These are phyloP conservation scores for Cryptococcus deneoformans DNA, from an alignment of 1,284 basidiomycete genomes.

Conservation along the genomic window DNA sequence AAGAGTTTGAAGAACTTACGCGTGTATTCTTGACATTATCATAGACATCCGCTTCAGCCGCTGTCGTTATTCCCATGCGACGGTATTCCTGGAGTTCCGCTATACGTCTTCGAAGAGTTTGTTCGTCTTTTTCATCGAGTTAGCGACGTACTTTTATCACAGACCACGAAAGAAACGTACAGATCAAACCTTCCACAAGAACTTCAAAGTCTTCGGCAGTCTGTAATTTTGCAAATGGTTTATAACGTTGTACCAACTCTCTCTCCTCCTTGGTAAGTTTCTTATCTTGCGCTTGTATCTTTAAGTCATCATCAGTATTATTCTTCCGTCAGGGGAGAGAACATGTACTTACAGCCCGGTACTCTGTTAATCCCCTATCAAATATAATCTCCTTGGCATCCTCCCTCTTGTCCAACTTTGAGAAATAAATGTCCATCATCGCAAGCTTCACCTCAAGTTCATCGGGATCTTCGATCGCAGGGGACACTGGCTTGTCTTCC, in stretches of 20 bases:
- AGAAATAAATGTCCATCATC: conserved; percentile 87
- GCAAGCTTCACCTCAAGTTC: conserved; percentile 90
- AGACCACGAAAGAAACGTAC: conserved; percentile 53
- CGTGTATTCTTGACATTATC: conserved; percentile 69
- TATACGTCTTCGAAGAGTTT: conserved; percentile 77
- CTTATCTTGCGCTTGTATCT: conserved; percentile 89
- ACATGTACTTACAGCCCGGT: conserved; percentile 70
- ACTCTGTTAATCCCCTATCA: conserved; percentile 86
- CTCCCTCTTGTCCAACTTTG: conserved; percentile 82
- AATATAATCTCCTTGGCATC: conserved; percentile 91
- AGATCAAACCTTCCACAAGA: conserved; percentile 84
- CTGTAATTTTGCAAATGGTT: conserved; percentile 89
- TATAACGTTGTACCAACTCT: conserved; percentile 82
- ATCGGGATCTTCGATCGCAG: conserved; percentile 70
- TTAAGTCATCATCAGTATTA: conserved; percentile 6
- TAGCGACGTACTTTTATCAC: neutral
- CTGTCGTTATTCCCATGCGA: conserved; percentile 72
- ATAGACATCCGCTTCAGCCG: conserved; percentile 85
- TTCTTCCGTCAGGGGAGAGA: neutral
- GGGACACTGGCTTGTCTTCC: conserved; percentile 59
- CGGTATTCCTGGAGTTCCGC: conserved; percentile 86
- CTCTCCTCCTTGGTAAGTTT: conserved; percentile 88
- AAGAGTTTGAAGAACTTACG: conserved; percentile 51
- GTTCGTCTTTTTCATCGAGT: conserved; percentile 62
- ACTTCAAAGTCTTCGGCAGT: conserved; percentile 89